A percentile compares a stretch with the other conserved stretches of the same genome.
phyloP scores from a whole-genome alignment of 306 rosid species.

The Rosa chinensis region DNA sequence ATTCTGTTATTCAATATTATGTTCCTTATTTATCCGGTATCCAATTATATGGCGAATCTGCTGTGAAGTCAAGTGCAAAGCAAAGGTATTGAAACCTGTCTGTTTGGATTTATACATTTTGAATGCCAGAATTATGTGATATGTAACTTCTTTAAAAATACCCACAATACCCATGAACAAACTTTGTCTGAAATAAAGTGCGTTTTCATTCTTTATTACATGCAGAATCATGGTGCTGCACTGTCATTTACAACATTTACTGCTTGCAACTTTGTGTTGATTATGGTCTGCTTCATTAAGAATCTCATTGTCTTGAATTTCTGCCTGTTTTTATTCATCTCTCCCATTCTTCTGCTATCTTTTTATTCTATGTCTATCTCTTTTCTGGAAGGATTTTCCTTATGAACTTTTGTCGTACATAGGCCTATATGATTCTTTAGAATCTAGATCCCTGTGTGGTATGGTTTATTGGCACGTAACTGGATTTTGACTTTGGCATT shows the following conservation, averaged over 20 bases:
- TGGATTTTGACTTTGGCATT: slow-evolving; percentile 20
- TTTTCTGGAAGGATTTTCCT: background rate
- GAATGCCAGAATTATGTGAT: background rate
- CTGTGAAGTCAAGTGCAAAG: slow-evolving; percentile 42
- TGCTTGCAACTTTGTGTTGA: background rate
- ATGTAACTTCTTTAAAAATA: background rate
- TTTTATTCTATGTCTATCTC: background rate
- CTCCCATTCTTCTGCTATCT: background rate
- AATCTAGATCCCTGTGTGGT: slow-evolving; percentile 1
- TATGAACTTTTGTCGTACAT: background rate
- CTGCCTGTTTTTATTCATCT: background rate
- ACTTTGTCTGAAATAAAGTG: background rate
- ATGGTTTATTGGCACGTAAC: slow-evolving; percentile 13
- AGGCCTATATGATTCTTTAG: background rate
- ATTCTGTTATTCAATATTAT: slow-evolving; percentile 79
- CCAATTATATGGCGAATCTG: slow-evolving; percentile 67
- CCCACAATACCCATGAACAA: background rate
- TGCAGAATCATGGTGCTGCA: background rate
- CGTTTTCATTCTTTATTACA: background rate
- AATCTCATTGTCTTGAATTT: background rate
- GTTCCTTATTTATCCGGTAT: slow-evolving; percentile 93
- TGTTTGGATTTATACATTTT: background rate
- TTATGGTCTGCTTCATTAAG: background rate
- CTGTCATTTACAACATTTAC: background rate
- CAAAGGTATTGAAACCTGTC: slow-evolving; percentile 49